These are phyloP conservation scores for Fusarium sp. DNA, from an alignment of 2,329 filamentous ascomycete species.

Conservation along the genomic window DNA sequence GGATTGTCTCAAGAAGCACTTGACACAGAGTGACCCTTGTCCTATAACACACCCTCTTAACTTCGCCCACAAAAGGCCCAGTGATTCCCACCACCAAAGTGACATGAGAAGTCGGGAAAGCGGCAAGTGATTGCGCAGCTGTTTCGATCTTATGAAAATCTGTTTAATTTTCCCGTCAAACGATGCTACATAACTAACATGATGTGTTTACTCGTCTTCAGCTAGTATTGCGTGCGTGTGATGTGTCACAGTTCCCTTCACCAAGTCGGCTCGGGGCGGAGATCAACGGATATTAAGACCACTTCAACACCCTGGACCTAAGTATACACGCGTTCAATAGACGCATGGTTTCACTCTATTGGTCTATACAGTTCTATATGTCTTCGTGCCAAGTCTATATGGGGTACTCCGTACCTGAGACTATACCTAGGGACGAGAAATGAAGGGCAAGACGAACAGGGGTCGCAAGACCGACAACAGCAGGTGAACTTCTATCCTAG, in stretches of 20 bases:
- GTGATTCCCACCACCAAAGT: constrained; percentile 2
- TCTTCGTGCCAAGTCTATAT: background rate
- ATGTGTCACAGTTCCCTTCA: background rate
- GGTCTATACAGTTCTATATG: background rate
- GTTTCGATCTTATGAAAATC: background rate
- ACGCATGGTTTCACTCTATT: background rate
- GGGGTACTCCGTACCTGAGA: constrained; percentile 2
- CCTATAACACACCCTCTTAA: background rate
- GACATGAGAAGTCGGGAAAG: constrained; percentile 28
- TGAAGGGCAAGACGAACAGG: constrained; percentile 2
- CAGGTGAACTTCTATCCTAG: background rate
- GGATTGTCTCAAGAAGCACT: constrained; percentile 35
- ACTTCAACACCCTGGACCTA: background rate
- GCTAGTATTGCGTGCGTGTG: background rate
- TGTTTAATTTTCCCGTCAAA: constrained; percentile 6
- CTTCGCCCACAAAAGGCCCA: constrained; percentile 13
- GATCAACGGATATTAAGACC: constrained; percentile 1
- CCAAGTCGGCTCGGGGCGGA: background rate
- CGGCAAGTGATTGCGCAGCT: constrained; percentile 5
- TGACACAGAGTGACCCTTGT: constrained; percentile 21
- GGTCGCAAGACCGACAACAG: background rate
- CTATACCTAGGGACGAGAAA: background rate
- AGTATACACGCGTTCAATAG: background rate
- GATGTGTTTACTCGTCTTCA: background rate
- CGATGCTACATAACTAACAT: background rate